phyloP scores from a whole-genome alignment of 371 early-diverging fungal species.

The Zychaea mexicana region DNA sequence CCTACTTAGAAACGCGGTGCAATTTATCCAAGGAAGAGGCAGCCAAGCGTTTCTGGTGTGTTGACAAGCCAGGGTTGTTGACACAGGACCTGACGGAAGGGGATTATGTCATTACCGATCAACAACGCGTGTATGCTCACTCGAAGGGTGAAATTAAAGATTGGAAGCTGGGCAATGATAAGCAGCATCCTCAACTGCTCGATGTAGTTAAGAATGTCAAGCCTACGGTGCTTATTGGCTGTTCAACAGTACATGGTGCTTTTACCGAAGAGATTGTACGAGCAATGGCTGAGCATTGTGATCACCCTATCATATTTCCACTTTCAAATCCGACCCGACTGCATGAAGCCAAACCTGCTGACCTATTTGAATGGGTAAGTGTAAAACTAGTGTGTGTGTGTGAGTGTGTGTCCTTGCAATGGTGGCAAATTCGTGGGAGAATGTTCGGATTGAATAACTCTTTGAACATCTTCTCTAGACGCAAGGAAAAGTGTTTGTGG shows the following conservation, averaged over 20 bases:
- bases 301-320: slow-evolving; percentile 31
- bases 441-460: background rate
- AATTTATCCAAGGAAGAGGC: slow-evolving; percentile 10
- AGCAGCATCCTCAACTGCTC: slow-evolving; percentile 5
- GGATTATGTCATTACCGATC: slow-evolving; percentile 7
- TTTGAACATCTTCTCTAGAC: slow-evolving; percentile 6
- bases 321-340: slow-evolving; percentile 33
- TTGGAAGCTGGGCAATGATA: slow-evolving; percentile 7
- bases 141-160: background rate
- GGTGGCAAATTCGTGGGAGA: too few species aligned
- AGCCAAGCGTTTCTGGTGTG: slow-evolving; percentile 18
- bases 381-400: too few species aligned
- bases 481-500: slow-evolving; percentile 25
- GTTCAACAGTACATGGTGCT: slow-evolving; percentile 26
- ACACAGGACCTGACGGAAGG: slow-evolving; percentile 6
- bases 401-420: too few species aligned
- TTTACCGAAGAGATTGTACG: slow-evolving; percentile 29
- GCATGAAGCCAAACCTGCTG: slow-evolving; percentile 17
- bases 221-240: slow-evolving; percentile 34
- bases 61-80: slow-evolving; percentile 30
- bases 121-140: slow-evolving; percentile 17
- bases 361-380: slow-evolving; percentile 17
- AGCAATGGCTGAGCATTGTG: slow-evolving; percentile 24
- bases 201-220: slow-evolving; percentile 30
- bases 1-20: slow-evolving; percentile 7